Evolutionary conservation across 345 rosid species (phyloP).

Genomic region (Corymbia maculata): DNA sequence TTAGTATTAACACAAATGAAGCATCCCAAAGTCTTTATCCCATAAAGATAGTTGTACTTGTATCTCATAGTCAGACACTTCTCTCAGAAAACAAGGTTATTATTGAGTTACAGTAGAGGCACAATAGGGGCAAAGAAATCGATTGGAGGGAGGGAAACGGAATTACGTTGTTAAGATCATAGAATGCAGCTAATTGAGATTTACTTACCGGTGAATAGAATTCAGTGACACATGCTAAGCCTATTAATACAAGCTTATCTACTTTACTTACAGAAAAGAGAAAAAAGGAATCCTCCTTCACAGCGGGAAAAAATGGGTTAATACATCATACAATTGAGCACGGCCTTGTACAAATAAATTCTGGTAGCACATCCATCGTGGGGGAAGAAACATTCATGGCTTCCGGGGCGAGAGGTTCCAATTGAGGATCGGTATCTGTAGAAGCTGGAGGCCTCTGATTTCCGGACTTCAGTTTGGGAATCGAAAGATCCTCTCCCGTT

Average conservation of each 20-base stretch:
- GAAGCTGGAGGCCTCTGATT: neutral
- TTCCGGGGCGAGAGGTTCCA: constrained; percentile 52
- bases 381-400: neutral
- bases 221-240: neutral
- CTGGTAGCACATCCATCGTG: neutral
- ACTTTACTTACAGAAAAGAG: neutral
- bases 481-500: constrained; percentile 29
- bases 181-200: neutral
- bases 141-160: neutral
- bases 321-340: neutral
- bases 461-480: constrained; percentile 46
- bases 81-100: neutral
- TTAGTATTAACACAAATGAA: neutral
- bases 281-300: neutral
- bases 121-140: neutral
- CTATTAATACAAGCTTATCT: neutral
- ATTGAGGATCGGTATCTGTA: constrained; percentile 15
- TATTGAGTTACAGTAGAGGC: neutral
- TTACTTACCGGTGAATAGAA: neutral
- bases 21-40: neutral
- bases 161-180: neutral
- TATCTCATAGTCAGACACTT: neutral
- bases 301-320: neutral
- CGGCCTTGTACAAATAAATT: neutral
- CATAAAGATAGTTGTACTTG: neutral